A percentile compares a stretch with the other conserved stretches of the same genome.
Evolutionary conservation across 257 asterid genomes (phyloP).

Genomic region (Anisodus tanguticus): DNA sequence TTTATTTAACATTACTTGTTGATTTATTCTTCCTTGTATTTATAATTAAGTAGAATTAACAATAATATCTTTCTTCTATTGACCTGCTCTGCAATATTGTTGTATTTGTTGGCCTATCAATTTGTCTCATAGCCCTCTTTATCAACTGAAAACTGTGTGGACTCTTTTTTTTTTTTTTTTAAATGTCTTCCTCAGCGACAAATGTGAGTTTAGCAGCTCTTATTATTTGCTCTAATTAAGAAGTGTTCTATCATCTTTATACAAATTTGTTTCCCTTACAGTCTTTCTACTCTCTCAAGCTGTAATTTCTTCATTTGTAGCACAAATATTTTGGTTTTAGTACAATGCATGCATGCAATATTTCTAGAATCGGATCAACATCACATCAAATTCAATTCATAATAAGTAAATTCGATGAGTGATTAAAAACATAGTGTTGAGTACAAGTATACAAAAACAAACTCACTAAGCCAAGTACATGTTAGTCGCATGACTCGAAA

Average conservation of each 20-base stretch:
- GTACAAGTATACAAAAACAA: background rate
- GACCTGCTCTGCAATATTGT: background rate
- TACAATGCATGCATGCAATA: too few species aligned
- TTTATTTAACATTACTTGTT: background rate
- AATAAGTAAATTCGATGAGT: too few species aligned
- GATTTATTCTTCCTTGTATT: background rate
- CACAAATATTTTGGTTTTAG: background rate
- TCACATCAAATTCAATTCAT: too few species aligned
- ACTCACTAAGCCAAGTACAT: background rate
- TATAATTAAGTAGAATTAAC: background rate
- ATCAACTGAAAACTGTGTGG: background rate
- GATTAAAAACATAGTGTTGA: too few species aligned
- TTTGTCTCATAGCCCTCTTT: background rate
- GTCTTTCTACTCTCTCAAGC: background rate
- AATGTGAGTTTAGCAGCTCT: too few species aligned
- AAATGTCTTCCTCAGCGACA: too few species aligned
- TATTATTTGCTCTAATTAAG: too few species aligned
- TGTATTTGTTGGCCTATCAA: background rate
- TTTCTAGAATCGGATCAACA: too few species aligned
- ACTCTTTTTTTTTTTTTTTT: too few species aligned
- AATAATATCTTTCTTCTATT: conserved; percentile 4
- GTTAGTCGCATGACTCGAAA: too few species aligned
- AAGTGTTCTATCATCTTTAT: too few species aligned
- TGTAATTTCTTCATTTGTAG: background rate
- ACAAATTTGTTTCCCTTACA: too few species aligned